phyloP scores from a whole-genome alignment of 2,329 filamentous ascomycete genomes.

The Bimuria novae-zelandiae region DNA sequence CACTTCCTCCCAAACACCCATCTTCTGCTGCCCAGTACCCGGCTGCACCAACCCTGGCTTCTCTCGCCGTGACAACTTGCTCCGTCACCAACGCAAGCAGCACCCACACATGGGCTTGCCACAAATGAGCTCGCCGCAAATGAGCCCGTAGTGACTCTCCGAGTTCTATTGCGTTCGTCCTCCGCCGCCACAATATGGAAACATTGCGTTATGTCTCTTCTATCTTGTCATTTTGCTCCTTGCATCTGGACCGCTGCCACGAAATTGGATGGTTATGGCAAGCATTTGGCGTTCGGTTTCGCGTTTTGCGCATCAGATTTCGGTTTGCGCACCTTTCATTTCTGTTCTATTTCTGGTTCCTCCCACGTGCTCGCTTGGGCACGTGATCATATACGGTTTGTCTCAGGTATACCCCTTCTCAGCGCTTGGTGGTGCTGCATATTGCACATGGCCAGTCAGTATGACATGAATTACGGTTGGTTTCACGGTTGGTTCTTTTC shows the following conservation, averaged over 20 bases:
- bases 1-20: slow-evolving; percentile 14
- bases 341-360: slow-evolving; percentile 5
- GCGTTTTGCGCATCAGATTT: slow-evolving; percentile 1
- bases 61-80: slow-evolving; percentile 42
- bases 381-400: slow-evolving; percentile 16
- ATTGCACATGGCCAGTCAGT: slow-evolving; percentile 6
- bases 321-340: neutral
- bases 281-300: slow-evolving; percentile 14
- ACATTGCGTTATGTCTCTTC: too few relatives aligned
- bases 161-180: neutral
- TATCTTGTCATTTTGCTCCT: neutral
- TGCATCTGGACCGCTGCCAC: slow-evolving; percentile 8
- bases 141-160: neutral
- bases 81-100: slow-evolving; percentile 38
- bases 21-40: slow-evolving; percentile 29
- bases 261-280: slow-evolving; percentile 11
- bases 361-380: slow-evolving; percentile 15
- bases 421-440: slow-evolving; percentile 10
- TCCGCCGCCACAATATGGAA: neutral
- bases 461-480: slow-evolving; percentile 6
- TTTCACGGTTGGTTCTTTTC: slow-evolving; percentile 7
- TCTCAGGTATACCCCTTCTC: slow-evolving; percentile 15
- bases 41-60: slow-evolving; percentile 39
- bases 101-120: slow-evolving; percentile 23
- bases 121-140: slow-evolving; percentile 7